phyloP scores from a whole-genome alignment of 2,329 filamentous ascomycete genomes.

The Exophiala viscosa region DNA sequence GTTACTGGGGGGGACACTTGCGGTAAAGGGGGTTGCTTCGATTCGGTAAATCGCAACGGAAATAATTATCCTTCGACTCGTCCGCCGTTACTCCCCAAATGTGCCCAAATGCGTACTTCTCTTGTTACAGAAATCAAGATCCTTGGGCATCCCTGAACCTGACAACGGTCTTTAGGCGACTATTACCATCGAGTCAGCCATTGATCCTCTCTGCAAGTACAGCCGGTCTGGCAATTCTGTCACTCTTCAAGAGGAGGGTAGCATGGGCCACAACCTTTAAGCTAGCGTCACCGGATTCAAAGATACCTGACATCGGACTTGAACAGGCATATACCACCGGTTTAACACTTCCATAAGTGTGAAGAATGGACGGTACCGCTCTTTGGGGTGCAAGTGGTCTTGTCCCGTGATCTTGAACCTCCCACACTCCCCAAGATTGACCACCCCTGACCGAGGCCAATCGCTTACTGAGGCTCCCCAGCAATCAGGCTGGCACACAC shows the following conservation, averaged over 20 bases:
- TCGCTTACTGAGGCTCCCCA: background rate
- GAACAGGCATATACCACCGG: too few species aligned
- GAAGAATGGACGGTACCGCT: too few species aligned
- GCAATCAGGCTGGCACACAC: background rate
- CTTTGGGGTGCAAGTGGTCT: too few species aligned
- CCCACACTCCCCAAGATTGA: background rate
- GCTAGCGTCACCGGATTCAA: too few species aligned
- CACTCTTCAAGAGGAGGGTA: background rate
- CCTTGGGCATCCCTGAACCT: background rate
- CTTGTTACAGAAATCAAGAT: background rate
- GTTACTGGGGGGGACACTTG: background rate
- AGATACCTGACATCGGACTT: too few species aligned
- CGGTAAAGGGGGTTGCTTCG: conserved; percentile 1
- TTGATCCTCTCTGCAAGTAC: conserved; percentile 1
- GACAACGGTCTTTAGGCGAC: background rate
- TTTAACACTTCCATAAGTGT: too few species aligned
- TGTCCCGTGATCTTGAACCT: background rate
- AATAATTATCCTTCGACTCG: background rate
- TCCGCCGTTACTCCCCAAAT: background rate
- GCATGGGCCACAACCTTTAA: background rate
- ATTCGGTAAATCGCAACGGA: background rate
- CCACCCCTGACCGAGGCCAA: background rate
- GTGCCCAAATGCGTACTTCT: background rate
- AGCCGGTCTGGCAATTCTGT: background rate
- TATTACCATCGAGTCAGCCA: background rate